Conservation (phyloP, 345 rosid species). For the Melaleuca alternifolia region DNA sequence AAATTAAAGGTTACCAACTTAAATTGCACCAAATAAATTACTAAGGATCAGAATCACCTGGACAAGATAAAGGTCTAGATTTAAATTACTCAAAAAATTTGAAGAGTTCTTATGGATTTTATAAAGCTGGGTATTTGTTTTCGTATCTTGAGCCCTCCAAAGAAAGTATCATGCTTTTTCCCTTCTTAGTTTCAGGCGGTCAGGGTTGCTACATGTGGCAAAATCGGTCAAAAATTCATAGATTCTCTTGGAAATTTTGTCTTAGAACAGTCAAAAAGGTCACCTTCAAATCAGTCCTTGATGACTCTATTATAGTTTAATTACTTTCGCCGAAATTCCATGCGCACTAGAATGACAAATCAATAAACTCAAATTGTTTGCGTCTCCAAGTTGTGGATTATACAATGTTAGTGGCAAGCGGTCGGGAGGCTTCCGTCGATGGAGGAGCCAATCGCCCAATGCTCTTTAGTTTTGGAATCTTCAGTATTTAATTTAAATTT, state of each 20-base stretch:
- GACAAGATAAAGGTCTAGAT: neutral
- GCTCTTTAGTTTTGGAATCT: neutral
- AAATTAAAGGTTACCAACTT: neutral
- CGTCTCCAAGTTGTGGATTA: neutral
- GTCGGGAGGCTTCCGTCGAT: neutral
- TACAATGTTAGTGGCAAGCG: neutral
- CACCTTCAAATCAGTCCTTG: neutral
- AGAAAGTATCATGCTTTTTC: neutral
- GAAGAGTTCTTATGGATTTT: no score
- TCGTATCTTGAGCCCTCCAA: neutral
- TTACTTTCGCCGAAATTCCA: neutral
- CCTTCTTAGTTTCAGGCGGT: neutral
- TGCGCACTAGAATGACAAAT: neutral
- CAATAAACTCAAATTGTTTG: neutral
- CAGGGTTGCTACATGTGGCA: neutral
- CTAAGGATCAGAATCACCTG: neutral
- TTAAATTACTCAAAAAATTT: no score
- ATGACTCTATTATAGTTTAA: neutral
- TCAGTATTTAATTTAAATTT: neutral
- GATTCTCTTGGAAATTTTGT: neutral
- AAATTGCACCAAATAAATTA: neutral
- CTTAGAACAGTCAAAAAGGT: no score
- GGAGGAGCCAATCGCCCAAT: neutral
- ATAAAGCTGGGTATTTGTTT: neutral
- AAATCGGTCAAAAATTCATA: neutral